A percentile compares a stretch with the other conserved stretches of the same genome.
These are phyloP conservation scores for Gymnopus androsaceus DNA, from an alignment of 1,284 basidiomycete species.

Conservation along the genomic window DNA sequence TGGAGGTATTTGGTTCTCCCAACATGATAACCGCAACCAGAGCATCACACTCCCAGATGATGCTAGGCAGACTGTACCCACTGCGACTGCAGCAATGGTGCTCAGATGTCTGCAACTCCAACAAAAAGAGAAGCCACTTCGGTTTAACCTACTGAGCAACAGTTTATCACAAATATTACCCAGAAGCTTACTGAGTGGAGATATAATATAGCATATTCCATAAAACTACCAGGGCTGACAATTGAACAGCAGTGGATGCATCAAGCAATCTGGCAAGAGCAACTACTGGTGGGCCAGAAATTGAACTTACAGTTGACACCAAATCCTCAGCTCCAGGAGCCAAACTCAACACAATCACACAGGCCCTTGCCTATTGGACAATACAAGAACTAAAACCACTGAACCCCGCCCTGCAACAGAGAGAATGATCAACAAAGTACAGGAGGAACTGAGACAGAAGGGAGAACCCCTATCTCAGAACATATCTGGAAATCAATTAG, in stretches of 20 bases:
- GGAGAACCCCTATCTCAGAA: constrained; percentile 5
- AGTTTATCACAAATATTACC: not conserved
- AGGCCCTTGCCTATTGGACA: not conserved
- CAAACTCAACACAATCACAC: not conserved
- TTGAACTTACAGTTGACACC: not conserved
- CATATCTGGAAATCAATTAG: constrained; percentile 18
- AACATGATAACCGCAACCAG: not conserved
- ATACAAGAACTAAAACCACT: not conserved
- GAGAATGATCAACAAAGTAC: not conserved
- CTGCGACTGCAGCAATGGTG: not conserved
- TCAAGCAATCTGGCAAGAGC: no score
- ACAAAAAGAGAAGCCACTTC: not conserved
- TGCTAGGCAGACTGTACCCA: not conserved
- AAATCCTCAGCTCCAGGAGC: not conserved
- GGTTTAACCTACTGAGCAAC: not conserved
- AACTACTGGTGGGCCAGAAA: no score
- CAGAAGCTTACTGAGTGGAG: not conserved
- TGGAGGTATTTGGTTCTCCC: not conserved
- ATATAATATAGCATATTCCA: not conserved
- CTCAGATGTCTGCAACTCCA: not conserved
- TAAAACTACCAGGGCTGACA: no score
- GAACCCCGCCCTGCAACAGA: not conserved
- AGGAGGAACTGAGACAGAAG: not conserved
- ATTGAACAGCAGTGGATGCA: no score
- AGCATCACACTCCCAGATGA: not conserved